A percentile compares a stretch with the other conserved stretches of the same genome.
Conservation (phyloP, 2,329 filamentous ascomycete species). For the Neoascochyta sp. region DNA sequence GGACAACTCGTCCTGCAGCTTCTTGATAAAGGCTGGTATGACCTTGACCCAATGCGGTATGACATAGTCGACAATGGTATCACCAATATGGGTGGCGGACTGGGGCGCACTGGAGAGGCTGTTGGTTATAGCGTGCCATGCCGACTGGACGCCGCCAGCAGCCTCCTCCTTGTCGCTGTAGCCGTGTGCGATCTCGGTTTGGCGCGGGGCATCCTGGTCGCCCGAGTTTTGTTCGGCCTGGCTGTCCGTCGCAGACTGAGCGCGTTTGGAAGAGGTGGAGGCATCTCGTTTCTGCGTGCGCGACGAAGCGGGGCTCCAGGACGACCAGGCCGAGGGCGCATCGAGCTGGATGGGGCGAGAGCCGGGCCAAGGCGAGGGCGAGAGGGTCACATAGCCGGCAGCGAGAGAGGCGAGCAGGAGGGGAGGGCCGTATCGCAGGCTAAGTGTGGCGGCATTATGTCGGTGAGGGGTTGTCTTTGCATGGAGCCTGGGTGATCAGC, state of each 20-base stretch:
- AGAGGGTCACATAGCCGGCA: constrained; percentile 18
- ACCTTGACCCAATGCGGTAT: constrained; percentile 77
- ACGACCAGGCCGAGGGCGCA: constrained; percentile 22
- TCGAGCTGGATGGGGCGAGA: constrained; percentile 26
- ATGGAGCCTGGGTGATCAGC: constrained; percentile 22
- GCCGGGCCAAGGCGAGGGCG: constrained; percentile 12
- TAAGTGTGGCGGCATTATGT: constrained; percentile 12
- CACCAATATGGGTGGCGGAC: constrained; percentile 40
- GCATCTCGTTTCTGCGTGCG: constrained; percentile 11
- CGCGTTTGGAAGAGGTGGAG: constrained; percentile 17
- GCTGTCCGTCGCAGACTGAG: constrained; percentile 14
- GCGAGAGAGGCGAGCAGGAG: constrained; percentile 23
- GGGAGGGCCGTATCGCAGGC: constrained; percentile 29
- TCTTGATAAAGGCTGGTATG: constrained; percentile 72
- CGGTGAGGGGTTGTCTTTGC: constrained; percentile 11
- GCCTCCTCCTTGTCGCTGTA: constrained; percentile 20
- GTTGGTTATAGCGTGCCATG: constrained; percentile 33
- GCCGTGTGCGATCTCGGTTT: constrained; percentile 27
- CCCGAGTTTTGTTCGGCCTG: constrained; percentile 16
- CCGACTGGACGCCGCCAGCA: constrained; percentile 16
- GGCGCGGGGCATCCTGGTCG: constrained; percentile 33
- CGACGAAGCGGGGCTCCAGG: constrained; percentile 9
- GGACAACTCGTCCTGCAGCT: constrained; percentile 82
- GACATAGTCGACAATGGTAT: constrained; percentile 64
- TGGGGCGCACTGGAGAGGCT: constrained; percentile 28